Percentiles rank a stretch among this genome's conserved stretches.
phyloP scores from a whole-genome alignment of 768 basidiomycete species.

The Amylocystis lapponica region DNA sequence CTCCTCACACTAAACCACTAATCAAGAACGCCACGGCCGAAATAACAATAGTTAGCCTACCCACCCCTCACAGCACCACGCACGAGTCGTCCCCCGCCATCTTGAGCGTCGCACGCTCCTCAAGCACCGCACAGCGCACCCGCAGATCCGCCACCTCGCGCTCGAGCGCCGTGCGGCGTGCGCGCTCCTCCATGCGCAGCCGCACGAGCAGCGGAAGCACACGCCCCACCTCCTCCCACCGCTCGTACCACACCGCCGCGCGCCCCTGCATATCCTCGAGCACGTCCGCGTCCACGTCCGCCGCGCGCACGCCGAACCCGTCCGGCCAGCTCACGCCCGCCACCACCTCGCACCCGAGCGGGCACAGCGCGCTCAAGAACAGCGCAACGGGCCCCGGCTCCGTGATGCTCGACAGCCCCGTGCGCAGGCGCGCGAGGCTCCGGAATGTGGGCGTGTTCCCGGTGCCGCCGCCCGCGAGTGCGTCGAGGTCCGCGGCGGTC shows the following conservation, averaged over 20 bases:
- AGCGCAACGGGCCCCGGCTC: conserved; percentile 42
- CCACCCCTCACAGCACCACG: conserved; percentile 24
- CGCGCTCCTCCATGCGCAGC: conserved; percentile 40
- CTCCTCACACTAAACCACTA: too few relatives aligned
- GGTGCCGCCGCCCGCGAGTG: not conserved
- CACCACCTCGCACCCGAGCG: conserved; percentile 36
- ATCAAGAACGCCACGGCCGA: too few relatives aligned
- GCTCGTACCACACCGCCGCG: conserved; percentile 18
- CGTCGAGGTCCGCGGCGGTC: conserved; percentile 16
- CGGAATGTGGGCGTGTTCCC: conserved; percentile 13
- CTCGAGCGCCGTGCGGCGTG: conserved; percentile 31
- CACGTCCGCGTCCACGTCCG: conserved; percentile 3
- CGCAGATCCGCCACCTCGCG: conserved; percentile 47
- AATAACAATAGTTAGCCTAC: too few relatives aligned
- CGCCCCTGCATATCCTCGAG: conserved; percentile 6
- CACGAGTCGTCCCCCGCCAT: conserved; percentile 23
- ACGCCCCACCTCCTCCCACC: conserved; percentile 39
- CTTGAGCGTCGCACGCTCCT: conserved; percentile 24
- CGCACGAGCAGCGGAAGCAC: conserved; percentile 40
- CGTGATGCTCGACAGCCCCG: conserved; percentile 45
- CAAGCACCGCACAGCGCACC: conserved; percentile 38
- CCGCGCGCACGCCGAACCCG: conserved; percentile 8
- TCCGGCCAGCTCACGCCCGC: conserved; percentile 45
- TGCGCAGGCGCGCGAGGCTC: conserved; percentile 28
- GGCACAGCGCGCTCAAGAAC: conserved; percentile 49